These are phyloP conservation scores for Fraxinus greggii DNA, from an alignment of 305 asterid species.

Conservation along the genomic window DNA sequence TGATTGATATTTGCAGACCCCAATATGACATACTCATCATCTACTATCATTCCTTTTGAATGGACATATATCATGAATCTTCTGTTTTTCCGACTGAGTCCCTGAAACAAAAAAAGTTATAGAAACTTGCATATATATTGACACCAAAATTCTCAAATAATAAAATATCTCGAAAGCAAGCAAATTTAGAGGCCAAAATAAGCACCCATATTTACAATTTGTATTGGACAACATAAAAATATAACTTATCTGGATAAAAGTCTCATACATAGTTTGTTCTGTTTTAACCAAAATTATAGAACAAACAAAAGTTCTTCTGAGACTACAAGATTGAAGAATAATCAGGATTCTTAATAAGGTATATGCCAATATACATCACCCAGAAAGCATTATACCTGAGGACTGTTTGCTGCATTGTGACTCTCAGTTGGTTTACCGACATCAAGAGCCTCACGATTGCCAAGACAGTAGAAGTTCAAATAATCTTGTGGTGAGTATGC, in stretches of 20 bases:
- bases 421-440: conserved; percentile 33
- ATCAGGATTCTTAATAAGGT: neutral
- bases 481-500: conserved; percentile 84
- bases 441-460: conserved; percentile 81
- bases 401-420: conserved; percentile 61
- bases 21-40: conserved; percentile 77
- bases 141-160: neutral
- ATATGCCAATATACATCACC: neutral
- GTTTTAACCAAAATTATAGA: neutral
- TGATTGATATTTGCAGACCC: conserved; percentile 97
- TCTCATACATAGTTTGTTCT: neutral
- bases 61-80: conserved; percentile 99
- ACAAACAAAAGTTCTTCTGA: neutral
- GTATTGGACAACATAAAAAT: neutral
- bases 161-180: neutral
- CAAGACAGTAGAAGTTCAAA: conserved; percentile 88
- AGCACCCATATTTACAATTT: neutral
- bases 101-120: conserved; percentile 48
- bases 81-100: conserved; percentile 61
- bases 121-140: neutral
- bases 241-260: neutral
- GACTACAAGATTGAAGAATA: neutral
- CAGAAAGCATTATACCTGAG: conserved; percentile 55
- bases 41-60: conserved; percentile 95
- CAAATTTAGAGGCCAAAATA: neutral